phyloP scores from a whole-genome alignment of 805 yeast genomes.

The Kazachstania kunashirensis region DNA sequence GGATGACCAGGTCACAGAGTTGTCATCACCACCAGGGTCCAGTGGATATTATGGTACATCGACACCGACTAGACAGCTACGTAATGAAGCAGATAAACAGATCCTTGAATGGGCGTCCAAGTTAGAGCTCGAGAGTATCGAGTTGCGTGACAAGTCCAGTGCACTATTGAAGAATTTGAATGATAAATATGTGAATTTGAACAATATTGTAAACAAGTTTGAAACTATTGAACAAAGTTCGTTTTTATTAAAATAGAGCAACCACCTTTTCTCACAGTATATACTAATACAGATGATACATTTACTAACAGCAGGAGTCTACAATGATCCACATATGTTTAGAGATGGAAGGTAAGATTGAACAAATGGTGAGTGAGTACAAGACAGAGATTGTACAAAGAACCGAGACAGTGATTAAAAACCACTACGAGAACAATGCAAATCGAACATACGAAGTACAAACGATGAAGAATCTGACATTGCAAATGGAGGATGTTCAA shows the following conservation, averaged over 20 bases:
- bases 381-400: neutral
- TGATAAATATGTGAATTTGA: slow-evolving; percentile 9
- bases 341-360: neutral
- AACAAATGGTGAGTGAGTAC: neutral
- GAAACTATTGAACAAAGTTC: slow-evolving; percentile 6
- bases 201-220: slow-evolving; percentile 2
- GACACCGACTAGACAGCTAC: slow-evolving; percentile 1
- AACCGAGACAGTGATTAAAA: neutral
- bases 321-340: neutral
- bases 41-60: neutral
- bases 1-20: slow-evolving; percentile 5
- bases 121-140: slow-evolving; percentile 40
- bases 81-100: slow-evolving; percentile 27
- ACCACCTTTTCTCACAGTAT: neutral
- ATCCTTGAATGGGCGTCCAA: slow-evolving; percentile 41
- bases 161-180: slow-evolving; percentile 13
- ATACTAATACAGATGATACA: neutral
- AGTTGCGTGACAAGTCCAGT: slow-evolving; percentile 29
- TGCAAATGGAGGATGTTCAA: slow-evolving; percentile 15
- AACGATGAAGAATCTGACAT: neutral
- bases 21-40: slow-evolving; percentile 1
- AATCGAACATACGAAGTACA: neutral
- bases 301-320: neutral
- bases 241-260: slow-evolving; percentile 1
- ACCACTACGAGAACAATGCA: neutral